These are phyloP conservation scores for Hyaloscypha variabilis DNA, from an alignment of 495 filamentous ascomycete genomes.

Conservation along the genomic window DNA sequence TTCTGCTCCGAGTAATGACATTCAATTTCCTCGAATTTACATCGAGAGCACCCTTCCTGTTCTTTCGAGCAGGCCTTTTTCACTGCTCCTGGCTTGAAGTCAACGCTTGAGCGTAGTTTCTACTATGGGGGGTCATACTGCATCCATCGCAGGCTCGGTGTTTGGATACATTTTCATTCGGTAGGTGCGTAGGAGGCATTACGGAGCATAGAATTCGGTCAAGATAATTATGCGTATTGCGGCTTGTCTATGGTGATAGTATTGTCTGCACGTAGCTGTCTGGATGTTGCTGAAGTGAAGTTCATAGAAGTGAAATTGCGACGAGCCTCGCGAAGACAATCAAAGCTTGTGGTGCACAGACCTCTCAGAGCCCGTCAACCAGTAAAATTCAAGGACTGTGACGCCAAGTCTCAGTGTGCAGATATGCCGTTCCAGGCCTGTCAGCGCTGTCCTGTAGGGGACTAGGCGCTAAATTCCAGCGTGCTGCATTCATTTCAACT, in stretches of 20 bases:
- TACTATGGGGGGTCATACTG: neutral
- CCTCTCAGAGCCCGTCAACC: neutral
- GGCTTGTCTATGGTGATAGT: neutral
- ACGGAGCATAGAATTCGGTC: neutral
- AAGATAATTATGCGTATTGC: neutral
- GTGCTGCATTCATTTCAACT: too few species aligned
- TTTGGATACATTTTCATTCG: neutral
- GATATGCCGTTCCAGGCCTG: too few species aligned
- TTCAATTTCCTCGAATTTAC: neutral
- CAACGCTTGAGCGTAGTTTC: neutral
- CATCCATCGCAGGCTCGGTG: neutral
- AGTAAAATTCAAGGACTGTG: too few species aligned
- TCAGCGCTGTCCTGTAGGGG: too few species aligned
- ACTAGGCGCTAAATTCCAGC: too few species aligned
- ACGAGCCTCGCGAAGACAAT: neutral
- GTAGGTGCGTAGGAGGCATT: neutral
- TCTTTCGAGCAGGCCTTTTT: neutral
- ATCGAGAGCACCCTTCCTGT: neutral
- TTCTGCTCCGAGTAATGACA: neutral
- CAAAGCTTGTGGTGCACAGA: too few species aligned
- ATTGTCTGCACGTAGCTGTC: neutral
- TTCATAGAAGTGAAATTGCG: neutral
- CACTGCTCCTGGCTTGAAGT: neutral
- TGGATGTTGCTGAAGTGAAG: neutral
- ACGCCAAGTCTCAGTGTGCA: too few species aligned